A percentile compares a stretch with the other conserved stretches of the same genome.
Conservation (phyloP, 305 asterid species). For the Solanum hybrid region DNA sequence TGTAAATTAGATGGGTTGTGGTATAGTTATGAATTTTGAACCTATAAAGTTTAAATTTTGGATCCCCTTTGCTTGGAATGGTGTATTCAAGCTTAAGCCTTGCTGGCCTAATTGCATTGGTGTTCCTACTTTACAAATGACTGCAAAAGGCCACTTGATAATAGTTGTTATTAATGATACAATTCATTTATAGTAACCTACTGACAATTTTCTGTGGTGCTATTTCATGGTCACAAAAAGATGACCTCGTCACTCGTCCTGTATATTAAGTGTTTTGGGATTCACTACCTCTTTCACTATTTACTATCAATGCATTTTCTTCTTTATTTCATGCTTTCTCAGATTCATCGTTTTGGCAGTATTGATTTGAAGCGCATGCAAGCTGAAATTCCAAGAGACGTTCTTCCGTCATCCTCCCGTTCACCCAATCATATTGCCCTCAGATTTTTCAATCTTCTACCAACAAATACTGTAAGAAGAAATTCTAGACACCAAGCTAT, state of each 20-base stretch:
- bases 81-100: neutral
- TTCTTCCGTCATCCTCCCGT: slow-evolving; percentile 70
- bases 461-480: slow-evolving; percentile 42
- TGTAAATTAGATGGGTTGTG: neutral
- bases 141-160: neutral
- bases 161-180: neutral
- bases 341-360: slow-evolving; percentile 61
- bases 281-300: slow-evolving; percentile 17
- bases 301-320: neutral
- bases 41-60: neutral
- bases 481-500: neutral
- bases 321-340: slow-evolving; percentile 29
- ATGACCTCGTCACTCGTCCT: neutral
- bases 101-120: neutral
- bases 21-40: neutral
- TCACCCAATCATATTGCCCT: slow-evolving; percentile 71
- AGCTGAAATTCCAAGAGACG: slow-evolving; percentile 58
- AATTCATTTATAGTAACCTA: neutral
- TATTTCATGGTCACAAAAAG: neutral
- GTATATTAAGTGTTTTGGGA: slow-evolving; percentile 8
- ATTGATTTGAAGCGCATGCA: slow-evolving; percentile 90
- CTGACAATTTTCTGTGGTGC: neutral
- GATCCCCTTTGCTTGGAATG: neutral
- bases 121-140: neutral
- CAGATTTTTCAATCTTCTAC: slow-evolving; percentile 46